phyloP scores from a whole-genome alignment of 495 filamentous ascomycete genomes.

The Schizothecium vesticola region DNA sequence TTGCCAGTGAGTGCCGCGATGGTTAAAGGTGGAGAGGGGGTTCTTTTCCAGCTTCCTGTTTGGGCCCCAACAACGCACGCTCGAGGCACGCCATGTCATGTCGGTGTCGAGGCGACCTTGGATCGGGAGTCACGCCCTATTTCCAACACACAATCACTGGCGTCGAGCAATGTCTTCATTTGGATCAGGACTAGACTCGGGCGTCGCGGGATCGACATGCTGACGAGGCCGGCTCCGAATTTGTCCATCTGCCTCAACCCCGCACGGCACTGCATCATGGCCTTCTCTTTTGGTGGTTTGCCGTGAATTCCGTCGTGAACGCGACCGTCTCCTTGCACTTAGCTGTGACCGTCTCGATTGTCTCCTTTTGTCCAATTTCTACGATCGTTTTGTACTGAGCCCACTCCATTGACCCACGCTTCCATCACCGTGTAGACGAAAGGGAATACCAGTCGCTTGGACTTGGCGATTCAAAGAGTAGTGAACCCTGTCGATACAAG shows the following conservation, averaged over 20 bases:
- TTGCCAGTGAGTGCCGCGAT: background rate
- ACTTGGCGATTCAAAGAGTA: slow-evolving; percentile 9
- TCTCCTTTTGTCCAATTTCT: background rate
- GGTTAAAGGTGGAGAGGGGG: background rate
- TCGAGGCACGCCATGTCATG: background rate
- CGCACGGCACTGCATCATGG: background rate
- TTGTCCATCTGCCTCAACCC: background rate
- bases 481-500: slow-evolving; percentile 10
- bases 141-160: background rate
- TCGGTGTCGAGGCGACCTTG: background rate
- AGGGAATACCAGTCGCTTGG: background rate
- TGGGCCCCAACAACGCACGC: background rate
- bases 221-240: slow-evolving; percentile 9
- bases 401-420: background rate
- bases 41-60: background rate
- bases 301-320: background rate
- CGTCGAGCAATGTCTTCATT: background rate
- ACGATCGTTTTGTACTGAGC: background rate
- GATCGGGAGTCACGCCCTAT: background rate
- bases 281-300: background rate
- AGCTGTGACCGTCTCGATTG: background rate
- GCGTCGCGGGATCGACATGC: background rate
- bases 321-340: background rate
- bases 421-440: background rate
- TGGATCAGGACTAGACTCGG: background rate